Evolutionary conservation across 148 eudicot species (phyloP), one percentile per base, ranked within the genome.

Genomic region (Salicornia ramosissima): DNA sequence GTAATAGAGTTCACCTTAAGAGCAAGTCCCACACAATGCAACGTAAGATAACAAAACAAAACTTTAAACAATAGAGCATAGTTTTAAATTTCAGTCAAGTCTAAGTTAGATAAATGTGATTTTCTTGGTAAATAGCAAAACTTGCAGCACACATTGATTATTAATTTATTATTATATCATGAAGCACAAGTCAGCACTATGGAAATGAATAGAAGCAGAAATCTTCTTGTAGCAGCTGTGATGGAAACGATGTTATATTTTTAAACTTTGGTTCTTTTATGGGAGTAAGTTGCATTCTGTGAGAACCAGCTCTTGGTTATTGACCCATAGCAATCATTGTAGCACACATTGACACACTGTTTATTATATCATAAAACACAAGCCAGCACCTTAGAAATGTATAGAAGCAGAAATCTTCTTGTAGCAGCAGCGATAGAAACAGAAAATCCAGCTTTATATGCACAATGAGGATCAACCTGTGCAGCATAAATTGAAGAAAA

Each of bases 381-480:
- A 39, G 29, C 42, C 58, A 65, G 83, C 78, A 94, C 99, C 99
- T 94, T 86, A 25, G 90, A 74, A 71, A 74, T 68, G 77, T 90
- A 94, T 73, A 91, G 64, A 80, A 94, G 90, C 78, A 88, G 64
- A 80, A 94, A 94, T 86, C 99, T 84, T 60, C 84, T 80, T 28
- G 91, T 88, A 73, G 96, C 83, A 25, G 92, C 87, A 68, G 84
- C 74, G 49, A 81, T 18, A 61, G 96, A 87, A 68, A 85, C 86
- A 65, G 86, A 60, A 72, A 84, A 72, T 72, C 86, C 89, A 28
- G 79, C 80, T 83, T 72, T 81, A 69, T 88, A 94, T 8, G 99
- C 89, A 79, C 99, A 94, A 77, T 94, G 99, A 8, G 99, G 99
- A 65, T 94, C 99, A 59, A 83, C 88, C 99, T 94, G 88, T 71